Percentiles rank a stretch among this genome's conserved stretches.
phyloP scores from a whole-genome alignment of 192 early-diverging fungal species.

The Coemansia sp. region DNA sequence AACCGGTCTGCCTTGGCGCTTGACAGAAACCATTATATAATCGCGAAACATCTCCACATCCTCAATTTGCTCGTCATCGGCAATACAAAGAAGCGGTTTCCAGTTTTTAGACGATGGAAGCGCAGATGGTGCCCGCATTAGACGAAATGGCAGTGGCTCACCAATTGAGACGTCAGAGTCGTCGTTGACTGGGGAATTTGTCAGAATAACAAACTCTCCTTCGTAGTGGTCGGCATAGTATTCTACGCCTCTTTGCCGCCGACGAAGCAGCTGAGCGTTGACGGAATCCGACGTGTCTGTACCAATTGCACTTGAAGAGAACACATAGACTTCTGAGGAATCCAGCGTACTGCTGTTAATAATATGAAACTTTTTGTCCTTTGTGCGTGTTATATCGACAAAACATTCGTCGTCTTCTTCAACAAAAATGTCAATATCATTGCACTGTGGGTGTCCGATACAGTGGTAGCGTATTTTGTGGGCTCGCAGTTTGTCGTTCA shows the following conservation, averaged over 20 bases:
- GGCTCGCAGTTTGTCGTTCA: constrained; percentile 68
- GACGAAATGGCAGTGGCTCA: constrained; percentile 58
- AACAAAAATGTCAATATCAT: constrained; percentile 55
- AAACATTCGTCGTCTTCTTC: constrained; percentile 67
- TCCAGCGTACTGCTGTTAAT: constrained; percentile 72
- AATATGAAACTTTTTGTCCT: constrained; percentile 66
- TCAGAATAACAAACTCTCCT: constrained; percentile 48
- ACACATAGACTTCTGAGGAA: constrained; percentile 65
- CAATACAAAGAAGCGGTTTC: constrained; percentile 60
- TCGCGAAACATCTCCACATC: constrained; percentile 72
- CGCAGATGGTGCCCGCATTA: constrained; percentile 55
- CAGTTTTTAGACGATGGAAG: constrained; percentile 51
- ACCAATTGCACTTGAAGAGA: constrained; percentile 28
- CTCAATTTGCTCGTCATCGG: constrained; percentile 65
- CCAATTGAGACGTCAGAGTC: constrained; percentile 24
- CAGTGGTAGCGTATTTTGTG: constrained; percentile 53
- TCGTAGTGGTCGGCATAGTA: constrained; percentile 78
- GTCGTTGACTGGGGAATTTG: constrained; percentile 35
- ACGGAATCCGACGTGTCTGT: background rate
- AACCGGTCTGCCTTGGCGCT: constrained; percentile 39
- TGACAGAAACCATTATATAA: constrained; percentile 39
- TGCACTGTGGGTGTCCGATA: constrained; percentile 15
- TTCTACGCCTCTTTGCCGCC: constrained; percentile 60
- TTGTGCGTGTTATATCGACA: constrained; percentile 75
- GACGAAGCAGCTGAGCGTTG: constrained; percentile 52